These are phyloP conservation scores for Phytophthora pinifolia DNA, from an alignment of 352 stramenopile genomes.

Conservation along the genomic window DNA sequence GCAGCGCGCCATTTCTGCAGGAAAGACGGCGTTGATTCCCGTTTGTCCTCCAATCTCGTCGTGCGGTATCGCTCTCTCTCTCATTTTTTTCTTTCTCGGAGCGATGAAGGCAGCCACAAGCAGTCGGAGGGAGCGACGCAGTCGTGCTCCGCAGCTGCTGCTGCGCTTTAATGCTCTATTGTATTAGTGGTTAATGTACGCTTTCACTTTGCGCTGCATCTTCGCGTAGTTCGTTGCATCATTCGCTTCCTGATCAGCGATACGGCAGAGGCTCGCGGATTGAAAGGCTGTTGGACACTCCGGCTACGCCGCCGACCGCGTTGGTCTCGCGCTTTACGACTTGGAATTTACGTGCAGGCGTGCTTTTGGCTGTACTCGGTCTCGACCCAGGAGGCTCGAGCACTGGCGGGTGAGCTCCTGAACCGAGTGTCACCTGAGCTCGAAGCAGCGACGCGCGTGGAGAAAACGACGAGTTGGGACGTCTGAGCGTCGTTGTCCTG, in stretches of 20 bases:
- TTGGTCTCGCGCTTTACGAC: slow-evolving; percentile 41
- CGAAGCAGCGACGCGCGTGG: slow-evolving; percentile 30
- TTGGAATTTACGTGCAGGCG: slow-evolving; percentile 43
- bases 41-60: slow-evolving; percentile 17
- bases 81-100: slow-evolving; percentile 7
- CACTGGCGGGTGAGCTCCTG: background rate
- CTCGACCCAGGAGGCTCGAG: slow-evolving; percentile 15
- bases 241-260: slow-evolving; percentile 30
- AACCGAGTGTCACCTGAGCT: slow-evolving; percentile 3
- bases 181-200: slow-evolving; percentile 41
- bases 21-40: slow-evolving; percentile 2
- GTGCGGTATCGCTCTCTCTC: slow-evolving; percentile 25
- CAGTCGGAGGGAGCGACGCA: slow-evolving; percentile 24
- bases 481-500: slow-evolving; percentile 13
- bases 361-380: slow-evolving; percentile 13
- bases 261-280: slow-evolving; percentile 54
- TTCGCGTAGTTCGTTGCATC: slow-evolving; percentile 15
- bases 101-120: slow-evolving; percentile 21
- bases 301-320: slow-evolving; percentile 39
- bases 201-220: slow-evolving; percentile 32
- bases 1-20: slow-evolving; percentile 29
- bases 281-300: slow-evolving; percentile 43
- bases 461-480: slow-evolving; percentile 52
- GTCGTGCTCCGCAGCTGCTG: slow-evolving; percentile 18
- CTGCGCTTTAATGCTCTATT: slow-evolving; percentile 29